A percentile compares a stretch with the other conserved stretches of the same genome.
Conservation (phyloP, 176 grass and related monocot genomes). For the Neostapfia colusana region DNA sequence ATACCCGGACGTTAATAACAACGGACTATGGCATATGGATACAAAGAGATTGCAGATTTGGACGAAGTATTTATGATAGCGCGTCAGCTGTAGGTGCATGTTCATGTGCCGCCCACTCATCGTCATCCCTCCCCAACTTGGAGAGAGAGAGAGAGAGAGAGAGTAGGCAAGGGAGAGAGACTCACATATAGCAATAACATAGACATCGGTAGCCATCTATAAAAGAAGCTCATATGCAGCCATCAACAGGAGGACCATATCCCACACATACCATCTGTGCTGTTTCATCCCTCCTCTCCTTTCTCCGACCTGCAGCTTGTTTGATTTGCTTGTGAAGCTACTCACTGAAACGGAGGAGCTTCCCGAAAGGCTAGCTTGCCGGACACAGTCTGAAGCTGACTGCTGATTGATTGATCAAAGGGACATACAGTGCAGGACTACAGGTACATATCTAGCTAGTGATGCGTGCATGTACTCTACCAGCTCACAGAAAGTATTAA, state of each 20-base stretch:
- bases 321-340: constrained; percentile 17
- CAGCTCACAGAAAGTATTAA: neutral
- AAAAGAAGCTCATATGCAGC: constrained; percentile 50
- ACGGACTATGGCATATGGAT: neutral
- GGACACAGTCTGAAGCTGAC: constrained; percentile 7
- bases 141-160: constrained; percentile 1
- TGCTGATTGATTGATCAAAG: constrained; percentile 25
- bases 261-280: constrained; percentile 40
- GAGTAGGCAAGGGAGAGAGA: neutral
- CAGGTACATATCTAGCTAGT: constrained; percentile 11
- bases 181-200: neutral
- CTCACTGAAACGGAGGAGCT: constrained; percentile 35
- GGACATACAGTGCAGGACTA: neutral
- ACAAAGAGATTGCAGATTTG: constrained; percentile 20
- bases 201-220: constrained; percentile 42
- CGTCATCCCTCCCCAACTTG: constrained; percentile 29
- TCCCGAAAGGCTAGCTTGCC: constrained; percentile 5
- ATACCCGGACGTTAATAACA: neutral
- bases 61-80: constrained; percentile 47
- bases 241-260: constrained; percentile 49
- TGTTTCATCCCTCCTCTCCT: neutral
- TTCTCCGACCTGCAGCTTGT: neutral
- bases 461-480: no score
- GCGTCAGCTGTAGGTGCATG: constrained; percentile 40
- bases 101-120: constrained; percentile 50